A percentile compares a stretch with the other conserved stretches of the same genome.
phyloP scores from a whole-genome alignment of 1,284 basidiomycete species.

The Malassezia obtusa region DNA sequence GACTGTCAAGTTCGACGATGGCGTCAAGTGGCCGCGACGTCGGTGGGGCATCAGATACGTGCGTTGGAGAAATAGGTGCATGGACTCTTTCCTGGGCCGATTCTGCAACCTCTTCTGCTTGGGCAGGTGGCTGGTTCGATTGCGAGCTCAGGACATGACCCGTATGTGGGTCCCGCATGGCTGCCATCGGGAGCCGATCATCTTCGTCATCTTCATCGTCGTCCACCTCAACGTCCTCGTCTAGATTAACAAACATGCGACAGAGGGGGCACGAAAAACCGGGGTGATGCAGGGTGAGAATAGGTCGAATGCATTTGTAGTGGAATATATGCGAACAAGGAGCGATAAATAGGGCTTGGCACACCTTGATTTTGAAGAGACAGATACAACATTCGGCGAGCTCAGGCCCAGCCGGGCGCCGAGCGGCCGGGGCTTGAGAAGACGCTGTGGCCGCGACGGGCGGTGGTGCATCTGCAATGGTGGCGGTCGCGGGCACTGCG shows the following conservation, averaged over 20 bases:
- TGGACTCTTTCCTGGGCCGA: neutral
- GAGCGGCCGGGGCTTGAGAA: neutral
- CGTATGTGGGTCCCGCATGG: neutral
- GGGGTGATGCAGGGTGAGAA: slow-evolving; percentile 74
- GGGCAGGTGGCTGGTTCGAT: neutral
- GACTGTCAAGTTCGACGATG: neutral
- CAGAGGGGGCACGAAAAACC: slow-evolving; percentile 93
- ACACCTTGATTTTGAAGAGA: slow-evolving; percentile 83
- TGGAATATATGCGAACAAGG: slow-evolving; percentile 79
- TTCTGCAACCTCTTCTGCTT: neutral
- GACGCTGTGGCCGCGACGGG: too few relatives aligned
- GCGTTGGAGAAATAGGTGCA: neutral
- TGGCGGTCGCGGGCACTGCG: neutral
- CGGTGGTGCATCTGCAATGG: too few relatives aligned
- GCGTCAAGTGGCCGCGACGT: neutral
- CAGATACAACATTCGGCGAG: slow-evolving; percentile 47
- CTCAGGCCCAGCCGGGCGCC: too few relatives aligned
- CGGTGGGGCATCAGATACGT: neutral
- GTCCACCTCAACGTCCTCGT: slow-evolving; percentile 75
- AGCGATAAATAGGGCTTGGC: slow-evolving; percentile 91
- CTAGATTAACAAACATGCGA: slow-evolving; percentile 70
- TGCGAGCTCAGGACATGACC: neutral
- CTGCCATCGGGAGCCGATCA: neutral
- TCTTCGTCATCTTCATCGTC: slow-evolving; percentile 24
- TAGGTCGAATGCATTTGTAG: slow-evolving; percentile 91